A percentile compares a stretch with the other conserved stretches of the same genome.
Conservation (phyloP, 306 rosid genomes). For the Citrullus mucosospermus region DNA sequence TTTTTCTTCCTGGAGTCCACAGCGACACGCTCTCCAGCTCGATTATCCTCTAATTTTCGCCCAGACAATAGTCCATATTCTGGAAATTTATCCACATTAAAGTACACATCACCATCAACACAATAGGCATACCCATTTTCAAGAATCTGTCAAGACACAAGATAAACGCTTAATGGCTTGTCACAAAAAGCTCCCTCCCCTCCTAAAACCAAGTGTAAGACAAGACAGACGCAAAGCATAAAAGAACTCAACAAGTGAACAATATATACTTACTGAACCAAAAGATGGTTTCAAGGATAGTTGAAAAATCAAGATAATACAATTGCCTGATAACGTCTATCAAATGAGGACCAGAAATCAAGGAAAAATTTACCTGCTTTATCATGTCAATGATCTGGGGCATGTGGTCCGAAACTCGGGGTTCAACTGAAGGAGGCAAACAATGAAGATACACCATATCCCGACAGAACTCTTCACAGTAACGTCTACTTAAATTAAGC, state of each 20-base stretch:
- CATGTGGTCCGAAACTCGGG: constrained; percentile 89
- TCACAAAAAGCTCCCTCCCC: background rate
- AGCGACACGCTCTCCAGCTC: constrained; percentile 95
- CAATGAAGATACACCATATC: constrained; percentile 74
- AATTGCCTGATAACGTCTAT: background rate
- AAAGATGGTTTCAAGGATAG: background rate
- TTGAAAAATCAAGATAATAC: background rate
- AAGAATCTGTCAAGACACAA: constrained; percentile 55
- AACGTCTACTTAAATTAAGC: constrained; percentile 60
- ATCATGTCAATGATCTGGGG: constrained; percentile 80
- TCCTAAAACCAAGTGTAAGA: background rate
- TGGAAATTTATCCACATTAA: constrained; percentile 64
- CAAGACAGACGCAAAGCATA: background rate
- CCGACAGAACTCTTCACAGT: constrained; percentile 59
- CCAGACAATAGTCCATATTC: constrained; percentile 75
- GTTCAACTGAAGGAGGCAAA: constrained; percentile 76
- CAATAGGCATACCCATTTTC: constrained; percentile 71
- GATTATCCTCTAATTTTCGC: constrained; percentile 78
- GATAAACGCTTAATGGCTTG: background rate
- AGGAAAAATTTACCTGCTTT: constrained; percentile 42
- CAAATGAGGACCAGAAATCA: background rate
- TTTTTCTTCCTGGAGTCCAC: constrained; percentile 82
- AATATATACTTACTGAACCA: background rate
- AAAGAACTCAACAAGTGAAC: background rate
- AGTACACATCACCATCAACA: constrained; percentile 88